Evolutionary conservation across 345 rosid genomes (phyloP), one percentile per base, ranked within the genome.

Genomic region (Noccaea bulbosa): DNA sequence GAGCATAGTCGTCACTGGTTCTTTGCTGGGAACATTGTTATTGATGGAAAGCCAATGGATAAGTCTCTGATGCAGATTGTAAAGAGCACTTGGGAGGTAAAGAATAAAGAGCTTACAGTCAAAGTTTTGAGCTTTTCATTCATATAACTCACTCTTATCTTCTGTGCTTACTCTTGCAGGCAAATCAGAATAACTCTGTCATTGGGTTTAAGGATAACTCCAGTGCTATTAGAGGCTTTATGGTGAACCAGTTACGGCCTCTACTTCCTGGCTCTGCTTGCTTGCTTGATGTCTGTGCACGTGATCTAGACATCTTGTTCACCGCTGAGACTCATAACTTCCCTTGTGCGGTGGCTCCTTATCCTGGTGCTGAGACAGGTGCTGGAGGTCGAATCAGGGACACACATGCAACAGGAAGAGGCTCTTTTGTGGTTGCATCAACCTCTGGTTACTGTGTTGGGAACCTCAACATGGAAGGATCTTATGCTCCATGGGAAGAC

Each of bases 341-440:
- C 77, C 98, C 97, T 34, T 93, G 98, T 79, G 98, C 97, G 30
- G 98, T 93, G 73, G 98, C 98, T 50, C 96, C 98, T 52, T 91
- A 91, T 52, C 98, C 98, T 60, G 98, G 97, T 14, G 96, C 98
- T 48, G 97, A 93, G 80, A 93, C 98, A 0, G 98, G 97, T 56
- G 94, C 94, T 24, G 98, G 98, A 32, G 98, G 98, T 55, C 84
- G 98, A 47, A 93, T 93, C 12, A 89, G 98, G 75, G 98, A 91
- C 73, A 91, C 97, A 3, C 98, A 91, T 81, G 98, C 98, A n/a
- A 93, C 97, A 8, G 98, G 97, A 74, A 79, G 87, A 49, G 98
- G 98, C 6, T 93, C 97, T 45, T 91, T 87, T 75, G 96, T 93
- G 30, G 82, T 86, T 78, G 96, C 91, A 69, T 64, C 92, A 7